Percentiles rank a stretch among this genome's conserved stretches.
phyloP scores from a whole-genome alignment of 257 asterid species.

The Gardenia jasminoides region DNA sequence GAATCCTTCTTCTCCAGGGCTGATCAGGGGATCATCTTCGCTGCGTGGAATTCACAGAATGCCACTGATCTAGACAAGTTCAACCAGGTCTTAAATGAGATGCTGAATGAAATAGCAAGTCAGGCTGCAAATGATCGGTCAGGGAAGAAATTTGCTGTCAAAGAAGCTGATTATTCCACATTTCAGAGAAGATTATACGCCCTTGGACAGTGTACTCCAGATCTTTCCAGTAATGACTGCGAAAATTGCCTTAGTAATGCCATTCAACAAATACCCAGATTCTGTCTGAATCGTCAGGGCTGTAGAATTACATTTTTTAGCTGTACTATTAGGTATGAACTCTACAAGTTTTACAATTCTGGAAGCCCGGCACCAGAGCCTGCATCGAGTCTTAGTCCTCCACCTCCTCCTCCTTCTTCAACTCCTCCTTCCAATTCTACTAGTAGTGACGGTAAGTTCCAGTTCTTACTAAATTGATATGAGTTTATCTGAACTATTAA shows the following conservation, averaged over 20 bases:
- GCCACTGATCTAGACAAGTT: too few species aligned
- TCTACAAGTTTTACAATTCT: conserved; percentile 1
- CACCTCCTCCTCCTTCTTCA: background rate
- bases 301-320: conserved; percentile 10
- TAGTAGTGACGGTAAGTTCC: background rate
- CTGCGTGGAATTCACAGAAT: too few species aligned
- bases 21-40: too few species aligned
- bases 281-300: background rate
- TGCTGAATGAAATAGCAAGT: background rate
- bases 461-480: too few species aligned
- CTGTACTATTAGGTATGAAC: conserved; percentile 23
- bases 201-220: conserved; percentile 30
- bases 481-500: too few species aligned
- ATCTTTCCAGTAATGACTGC: conserved; percentile 14
- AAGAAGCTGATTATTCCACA: background rate
- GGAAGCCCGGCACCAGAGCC: background rate
- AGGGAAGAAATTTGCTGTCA: conserved; percentile 9
- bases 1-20: too few species aligned
- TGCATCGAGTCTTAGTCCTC: background rate
- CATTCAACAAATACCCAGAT: background rate
- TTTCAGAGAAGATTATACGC: conserved; percentile 3
- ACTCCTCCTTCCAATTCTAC: background rate
- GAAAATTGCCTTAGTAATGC: background rate
- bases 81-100: background rate
- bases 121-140: background rate